A percentile compares a stretch with the other conserved stretches of the same genome.
phyloP scores from a whole-genome alignment of 495 filamentous ascomycete genomes.

The Xeromyces bisporus region DNA sequence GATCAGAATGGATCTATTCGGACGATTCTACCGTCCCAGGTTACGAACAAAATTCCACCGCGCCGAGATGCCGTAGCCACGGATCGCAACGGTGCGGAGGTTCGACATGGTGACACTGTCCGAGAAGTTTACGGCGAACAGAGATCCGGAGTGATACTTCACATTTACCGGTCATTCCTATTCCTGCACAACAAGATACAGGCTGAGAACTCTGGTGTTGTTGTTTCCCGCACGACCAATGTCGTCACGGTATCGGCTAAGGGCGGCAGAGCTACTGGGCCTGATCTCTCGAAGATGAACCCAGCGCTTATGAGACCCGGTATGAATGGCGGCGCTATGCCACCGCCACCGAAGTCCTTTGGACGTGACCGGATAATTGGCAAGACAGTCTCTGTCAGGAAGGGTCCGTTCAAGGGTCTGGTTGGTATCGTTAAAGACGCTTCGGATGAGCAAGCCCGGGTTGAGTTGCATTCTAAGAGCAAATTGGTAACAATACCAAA shows the following conservation, averaged over 20 bases:
- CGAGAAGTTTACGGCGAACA: constrained; percentile 78
- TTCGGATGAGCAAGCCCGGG: constrained; percentile 62
- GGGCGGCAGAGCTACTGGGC: constrained; percentile 53
- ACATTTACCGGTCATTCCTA: constrained; percentile 77
- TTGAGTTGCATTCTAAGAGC: constrained; percentile 84
- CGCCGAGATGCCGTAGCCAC: constrained; percentile 75
- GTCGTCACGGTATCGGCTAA: constrained; percentile 83
- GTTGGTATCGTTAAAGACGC: constrained; percentile 92
- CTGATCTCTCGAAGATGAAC: constrained; percentile 85
- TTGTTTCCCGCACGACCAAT: constrained; percentile 70
- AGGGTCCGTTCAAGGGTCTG: constrained; percentile 78
- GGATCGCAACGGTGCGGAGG: constrained; percentile 85
- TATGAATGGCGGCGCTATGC: constrained; percentile 39
- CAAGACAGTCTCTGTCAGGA: constrained; percentile 73
- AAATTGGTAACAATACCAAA: constrained; percentile 73
- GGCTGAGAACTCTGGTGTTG: constrained; percentile 76
- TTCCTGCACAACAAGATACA: constrained; percentile 75
- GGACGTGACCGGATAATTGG: constrained; percentile 77
- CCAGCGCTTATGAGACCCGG: constrained; percentile 59
- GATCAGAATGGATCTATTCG: constrained; percentile 78
- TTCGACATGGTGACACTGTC: constrained; percentile 77
- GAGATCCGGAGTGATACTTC: constrained; percentile 70
- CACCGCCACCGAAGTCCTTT: constrained; percentile 60
- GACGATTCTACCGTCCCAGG: constrained; percentile 73
- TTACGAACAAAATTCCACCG: constrained; percentile 67